These are phyloP conservation scores for Pezicula carpinea DNA, from an alignment of 2,329 filamentous ascomycete genomes.

Conservation along the genomic window DNA sequence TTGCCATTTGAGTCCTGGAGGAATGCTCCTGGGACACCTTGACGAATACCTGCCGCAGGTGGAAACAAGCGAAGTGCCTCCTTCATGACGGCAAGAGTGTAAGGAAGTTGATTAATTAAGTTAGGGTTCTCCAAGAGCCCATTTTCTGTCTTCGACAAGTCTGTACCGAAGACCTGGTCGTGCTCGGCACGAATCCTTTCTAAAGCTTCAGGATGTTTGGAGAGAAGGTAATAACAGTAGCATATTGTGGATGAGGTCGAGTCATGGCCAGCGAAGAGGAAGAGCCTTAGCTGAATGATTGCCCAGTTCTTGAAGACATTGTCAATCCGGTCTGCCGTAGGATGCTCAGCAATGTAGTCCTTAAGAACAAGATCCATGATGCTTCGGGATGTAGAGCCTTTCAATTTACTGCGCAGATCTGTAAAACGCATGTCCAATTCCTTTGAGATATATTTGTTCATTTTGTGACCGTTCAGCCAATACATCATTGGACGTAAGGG, in stretches of 20 bases:
- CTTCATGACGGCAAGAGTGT: conserved; percentile 14
- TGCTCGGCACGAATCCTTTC: conserved; percentile 9
- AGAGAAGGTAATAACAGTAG: conserved; percentile 10
- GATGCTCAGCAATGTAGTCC: conserved; percentile 3
- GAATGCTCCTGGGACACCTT: not conserved
- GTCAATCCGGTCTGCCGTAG: conserved; percentile 3
- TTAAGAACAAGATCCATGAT: conserved; percentile 14
- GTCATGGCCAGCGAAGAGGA: conserved; percentile 17
- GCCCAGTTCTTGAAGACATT: conserved; percentile 6
- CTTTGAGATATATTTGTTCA: conserved; percentile 13
- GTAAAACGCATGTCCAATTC: conserved; percentile 8
- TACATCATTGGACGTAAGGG: conserved; percentile 2
- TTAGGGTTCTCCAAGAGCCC: conserved; percentile 4
- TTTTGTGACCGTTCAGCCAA: conserved; percentile 7
- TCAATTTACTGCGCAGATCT: not conserved
- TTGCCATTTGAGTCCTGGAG: conserved; percentile 2
- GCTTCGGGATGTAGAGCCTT: conserved; percentile 1
- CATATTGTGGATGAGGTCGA: conserved; percentile 9
- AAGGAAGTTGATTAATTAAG: conserved; percentile 12
- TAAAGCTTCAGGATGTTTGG: conserved; percentile 10
- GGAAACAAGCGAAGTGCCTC: conserved; percentile 14
- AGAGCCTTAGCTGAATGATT: conserved; percentile 14
- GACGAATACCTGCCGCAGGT: conserved; percentile 5
- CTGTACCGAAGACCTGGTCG: conserved; percentile 10
- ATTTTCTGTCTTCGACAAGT: not conserved